A percentile compares a stretch with the other conserved stretches of the same genome.
Conservation (phyloP, 2,329 filamentous ascomycete species). For the Colletotrichum liaoningense region DNA sequence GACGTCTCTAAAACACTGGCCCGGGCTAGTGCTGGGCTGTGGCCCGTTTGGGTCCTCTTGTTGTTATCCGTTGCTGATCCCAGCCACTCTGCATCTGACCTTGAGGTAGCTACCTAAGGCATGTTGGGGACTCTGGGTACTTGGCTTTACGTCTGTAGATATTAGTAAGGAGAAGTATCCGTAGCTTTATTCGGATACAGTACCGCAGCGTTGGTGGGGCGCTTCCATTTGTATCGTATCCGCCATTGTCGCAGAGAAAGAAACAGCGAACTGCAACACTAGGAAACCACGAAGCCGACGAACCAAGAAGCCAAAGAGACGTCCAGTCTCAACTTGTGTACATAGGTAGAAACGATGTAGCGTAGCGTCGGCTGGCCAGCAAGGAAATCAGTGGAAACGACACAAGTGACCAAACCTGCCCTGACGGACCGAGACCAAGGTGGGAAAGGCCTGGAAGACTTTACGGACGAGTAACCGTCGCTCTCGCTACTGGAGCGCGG, state of each 20-base stretch:
- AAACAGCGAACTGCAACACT: neutral
- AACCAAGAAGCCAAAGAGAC: neutral
- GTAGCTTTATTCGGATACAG: neutral
- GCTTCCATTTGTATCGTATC: conserved; percentile 8
- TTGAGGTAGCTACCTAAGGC: neutral
- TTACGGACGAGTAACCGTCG: neutral
- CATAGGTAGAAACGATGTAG: neutral
- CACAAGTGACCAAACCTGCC: neutral
- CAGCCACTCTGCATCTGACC: neutral
- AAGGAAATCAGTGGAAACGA: neutral
- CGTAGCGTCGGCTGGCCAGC: neutral
- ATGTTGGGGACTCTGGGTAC: neutral
- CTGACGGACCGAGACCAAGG: neutral
- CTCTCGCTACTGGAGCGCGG: neutral
- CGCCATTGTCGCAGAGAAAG: conserved; percentile 14
- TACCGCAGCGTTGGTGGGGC: neutral
- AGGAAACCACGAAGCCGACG: neutral
- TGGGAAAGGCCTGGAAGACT: neutral
- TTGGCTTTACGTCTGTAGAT: neutral
- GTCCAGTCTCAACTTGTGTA: neutral
- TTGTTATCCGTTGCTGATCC: neutral
- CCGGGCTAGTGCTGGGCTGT: conserved; percentile 27
- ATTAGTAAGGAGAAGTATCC: neutral
- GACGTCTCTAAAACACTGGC: conserved; percentile 33
- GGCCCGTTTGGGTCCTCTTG: conserved; percentile 1